These are phyloP conservation scores for Toxoplasma gondii DNA, from an alignment of 169 alveolate genomes.

Conservation along the genomic window DNA sequence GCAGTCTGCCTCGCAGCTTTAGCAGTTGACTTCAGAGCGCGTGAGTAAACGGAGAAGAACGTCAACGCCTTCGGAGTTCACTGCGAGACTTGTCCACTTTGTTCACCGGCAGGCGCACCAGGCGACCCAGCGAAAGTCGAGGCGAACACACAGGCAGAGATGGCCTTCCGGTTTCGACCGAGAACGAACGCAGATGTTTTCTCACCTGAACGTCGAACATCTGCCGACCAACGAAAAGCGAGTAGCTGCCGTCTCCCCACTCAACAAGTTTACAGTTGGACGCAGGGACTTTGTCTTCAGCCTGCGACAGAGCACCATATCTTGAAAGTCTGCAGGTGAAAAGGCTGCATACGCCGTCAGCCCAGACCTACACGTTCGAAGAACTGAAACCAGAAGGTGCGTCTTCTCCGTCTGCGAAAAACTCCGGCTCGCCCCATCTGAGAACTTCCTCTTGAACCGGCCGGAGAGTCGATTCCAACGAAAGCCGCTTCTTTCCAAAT, in stretches of 20 bases:
- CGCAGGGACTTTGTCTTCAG: not conserved
- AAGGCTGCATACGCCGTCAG: not conserved
- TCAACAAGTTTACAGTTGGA: not conserved
- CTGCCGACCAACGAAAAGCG: not conserved
- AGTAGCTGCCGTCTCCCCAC: slow-evolving; percentile 22
- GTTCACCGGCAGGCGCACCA: too few species aligned
- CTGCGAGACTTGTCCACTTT: too few species aligned
- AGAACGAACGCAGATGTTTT: too few species aligned
- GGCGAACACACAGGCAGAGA: not conserved
- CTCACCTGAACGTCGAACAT: slow-evolving; percentile 16
- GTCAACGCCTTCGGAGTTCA: too few species aligned
- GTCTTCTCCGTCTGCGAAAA: not conserved
- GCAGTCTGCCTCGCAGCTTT: too few species aligned
- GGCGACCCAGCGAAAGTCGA: too few species aligned
- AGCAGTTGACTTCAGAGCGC: too few species aligned
- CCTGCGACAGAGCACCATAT: not conserved
- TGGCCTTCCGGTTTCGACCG: too few species aligned
- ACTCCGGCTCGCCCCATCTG: not conserved
- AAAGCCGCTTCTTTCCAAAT: too few species aligned
- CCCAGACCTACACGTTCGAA: not conserved
- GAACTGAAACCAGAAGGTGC: not conserved
- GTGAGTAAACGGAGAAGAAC: too few species aligned
- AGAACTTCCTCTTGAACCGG: not conserved
- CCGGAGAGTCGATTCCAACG: too few species aligned
- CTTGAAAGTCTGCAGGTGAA: too few species aligned